Base-by-base conservation (phyloP, 768 basidiomycete species). In the Pisolithus tinctorius region DNA sequence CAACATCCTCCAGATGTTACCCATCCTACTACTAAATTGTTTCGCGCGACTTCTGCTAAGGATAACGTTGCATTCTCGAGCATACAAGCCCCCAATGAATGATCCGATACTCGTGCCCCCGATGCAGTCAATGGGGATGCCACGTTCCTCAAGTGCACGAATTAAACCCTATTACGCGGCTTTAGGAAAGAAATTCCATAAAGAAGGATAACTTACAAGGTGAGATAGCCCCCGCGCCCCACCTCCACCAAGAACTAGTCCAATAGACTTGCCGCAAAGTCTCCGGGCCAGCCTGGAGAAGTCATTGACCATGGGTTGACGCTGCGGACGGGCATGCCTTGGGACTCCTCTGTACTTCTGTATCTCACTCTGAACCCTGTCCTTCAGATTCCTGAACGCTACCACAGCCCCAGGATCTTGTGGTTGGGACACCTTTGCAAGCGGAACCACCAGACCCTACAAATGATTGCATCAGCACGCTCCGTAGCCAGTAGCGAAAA, bases 211-310 rank as follows among this genome's bases (percentile, higher is more conserved):
- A 23, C 74, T 47, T 55, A 82, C 80, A 42, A 88, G 68, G 63
- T 89, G 86, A 0, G 84, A 79, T 41, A 88, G 74, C n/a, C 86
- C 96, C 39, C 96, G 79, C 14, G 94, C 96, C 16, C 96, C 96
- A n/a, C 96, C 96, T 6, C 96, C 96, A 17, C 96, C 96, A 2
- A 99, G 78, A 6, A 98, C 93, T 41, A 99, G 71, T 1, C 94
- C 96, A 52, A 98, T 88, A 7, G 89, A 91, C 60, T 84, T 89
- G 13, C 94, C 96, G 62, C 93, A 96, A 36, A 98, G 80, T 46
- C 93, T 72, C 50, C 96, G 74, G 2, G 96, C 96, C 37, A 99
- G 71, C 20, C 96, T 78, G 8, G 93, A 85, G 65, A 98, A 98
- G 64, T 99, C 96, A 57, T 86, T 93, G 55, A 80, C 81, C 63